Conservation (phyloP, 257 asterid genomes). For the Salvia miltiorrhiza region DNA sequence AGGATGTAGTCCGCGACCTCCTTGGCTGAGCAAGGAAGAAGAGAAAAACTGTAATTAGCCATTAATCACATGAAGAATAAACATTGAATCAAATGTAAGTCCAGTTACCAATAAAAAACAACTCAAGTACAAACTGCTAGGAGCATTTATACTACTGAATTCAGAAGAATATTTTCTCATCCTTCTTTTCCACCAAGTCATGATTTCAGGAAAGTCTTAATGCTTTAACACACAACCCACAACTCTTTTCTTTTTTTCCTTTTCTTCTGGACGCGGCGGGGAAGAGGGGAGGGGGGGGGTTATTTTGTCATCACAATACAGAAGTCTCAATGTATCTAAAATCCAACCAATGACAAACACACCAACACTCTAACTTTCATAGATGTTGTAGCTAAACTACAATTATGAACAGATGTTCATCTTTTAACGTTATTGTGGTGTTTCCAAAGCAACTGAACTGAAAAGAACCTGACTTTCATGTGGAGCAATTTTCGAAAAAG, state of each 20-base stretch:
- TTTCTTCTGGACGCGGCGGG: neutral
- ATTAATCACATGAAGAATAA: conserved; percentile 10
- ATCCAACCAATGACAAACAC: neutral
- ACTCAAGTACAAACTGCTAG: conserved; percentile 2
- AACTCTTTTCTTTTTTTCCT: neutral
- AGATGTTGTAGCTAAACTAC: neutral
- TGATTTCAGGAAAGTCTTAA: conserved; percentile 18
- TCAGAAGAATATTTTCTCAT: neutral
- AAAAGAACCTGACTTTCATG: neutral
- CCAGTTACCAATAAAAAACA: conserved; percentile 3
- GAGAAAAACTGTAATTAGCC: conserved; percentile 21
- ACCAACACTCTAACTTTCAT: neutral
- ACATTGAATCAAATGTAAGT: neutral
- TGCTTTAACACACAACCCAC: conserved; percentile 3
- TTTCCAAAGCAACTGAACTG: neutral
- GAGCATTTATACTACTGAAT: neutral
- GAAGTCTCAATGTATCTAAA: neutral
- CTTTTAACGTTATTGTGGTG: conserved; percentile 12
- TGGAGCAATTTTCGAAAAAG: neutral
- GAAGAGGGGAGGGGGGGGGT: too few relatives aligned
- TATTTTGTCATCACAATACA: neutral
- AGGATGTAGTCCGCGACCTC: conserved; percentile 63
- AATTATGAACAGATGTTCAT: conserved; percentile 9
- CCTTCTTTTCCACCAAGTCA: conserved; percentile 1
- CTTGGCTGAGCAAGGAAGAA: conserved; percentile 68